These are phyloP conservation scores for Moesziomyces sp. DNA, from an alignment of 1,284 basidiomycete genomes.

Conservation along the genomic window DNA sequence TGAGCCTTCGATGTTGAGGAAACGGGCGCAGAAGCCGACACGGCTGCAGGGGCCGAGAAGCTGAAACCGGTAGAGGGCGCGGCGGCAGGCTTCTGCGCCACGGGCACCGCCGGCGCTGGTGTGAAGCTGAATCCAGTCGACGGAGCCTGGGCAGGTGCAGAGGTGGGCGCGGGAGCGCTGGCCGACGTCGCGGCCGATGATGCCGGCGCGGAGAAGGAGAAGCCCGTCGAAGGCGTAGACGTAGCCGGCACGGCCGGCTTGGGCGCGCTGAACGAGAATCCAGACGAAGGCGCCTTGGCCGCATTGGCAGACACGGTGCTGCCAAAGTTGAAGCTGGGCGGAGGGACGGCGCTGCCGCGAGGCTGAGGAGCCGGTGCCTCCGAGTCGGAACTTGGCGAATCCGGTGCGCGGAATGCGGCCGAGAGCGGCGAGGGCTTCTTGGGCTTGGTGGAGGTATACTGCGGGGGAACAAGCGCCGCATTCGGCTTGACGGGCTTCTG, in stretches of 20 bases:
- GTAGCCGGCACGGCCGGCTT: constrained; percentile 11
- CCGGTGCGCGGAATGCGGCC: constrained; percentile 46
- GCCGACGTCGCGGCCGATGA: background rate
- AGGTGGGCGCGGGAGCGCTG: constrained; percentile 2
- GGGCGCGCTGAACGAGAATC: constrained; percentile 35
- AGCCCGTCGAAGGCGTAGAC: constrained; percentile 9
- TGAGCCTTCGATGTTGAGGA: constrained; percentile 2
- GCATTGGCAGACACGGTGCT: constrained; percentile 4
- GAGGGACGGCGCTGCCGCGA: constrained; percentile 11
- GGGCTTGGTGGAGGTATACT: constrained; percentile 46
- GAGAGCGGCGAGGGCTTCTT: constrained; percentile 58
- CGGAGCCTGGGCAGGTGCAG: constrained; percentile 8
- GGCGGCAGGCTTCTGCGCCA: constrained; percentile 6
- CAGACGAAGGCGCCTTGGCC: constrained; percentile 18
- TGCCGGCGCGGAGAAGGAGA: constrained; percentile 22
- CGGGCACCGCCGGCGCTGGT: constrained; percentile 12
- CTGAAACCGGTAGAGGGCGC: constrained; percentile 19
- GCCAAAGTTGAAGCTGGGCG: constrained; percentile 32
- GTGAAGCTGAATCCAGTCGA: constrained; percentile 28
- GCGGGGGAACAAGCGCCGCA: constrained; percentile 30
- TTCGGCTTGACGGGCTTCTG: constrained; percentile 8
- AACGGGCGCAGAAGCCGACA: background rate
- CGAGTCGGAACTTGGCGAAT: constrained; percentile 51
- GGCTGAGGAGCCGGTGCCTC: constrained; percentile 22
- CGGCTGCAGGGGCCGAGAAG: constrained; percentile 16